Conservation (phyloP, 345 rosid species). For the Gossypium herbaceum region DNA sequence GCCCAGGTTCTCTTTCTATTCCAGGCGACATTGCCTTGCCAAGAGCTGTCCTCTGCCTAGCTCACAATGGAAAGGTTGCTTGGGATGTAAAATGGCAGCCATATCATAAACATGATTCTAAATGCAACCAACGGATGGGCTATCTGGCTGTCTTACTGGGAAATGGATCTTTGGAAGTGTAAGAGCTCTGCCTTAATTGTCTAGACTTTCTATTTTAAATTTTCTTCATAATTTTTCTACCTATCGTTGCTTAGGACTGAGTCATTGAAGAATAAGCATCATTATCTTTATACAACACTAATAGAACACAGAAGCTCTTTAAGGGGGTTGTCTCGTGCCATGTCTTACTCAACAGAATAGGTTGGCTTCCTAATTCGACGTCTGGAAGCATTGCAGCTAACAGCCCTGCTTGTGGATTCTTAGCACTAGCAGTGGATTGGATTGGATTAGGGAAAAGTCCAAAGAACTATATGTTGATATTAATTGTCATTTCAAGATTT, state of each 20-base stretch:
- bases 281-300: not conserved
- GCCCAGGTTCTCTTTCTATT: constrained; percentile 26
- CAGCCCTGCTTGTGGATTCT: not conserved
- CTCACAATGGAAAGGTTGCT: constrained; percentile 87
- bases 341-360: not conserved
- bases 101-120: constrained; percentile 30
- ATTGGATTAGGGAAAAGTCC: not conserved
- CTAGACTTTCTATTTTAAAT: not conserved
- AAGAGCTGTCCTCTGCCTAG: constrained; percentile 70
- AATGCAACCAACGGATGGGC: constrained; percentile 65
- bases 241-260: not conserved
- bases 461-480: not conserved
- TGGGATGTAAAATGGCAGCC: constrained; percentile 97
- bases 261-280: not conserved
- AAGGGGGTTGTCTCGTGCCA: not conserved
- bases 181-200: constrained; percentile 33
- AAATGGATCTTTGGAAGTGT: constrained; percentile 93
- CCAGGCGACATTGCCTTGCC: constrained; percentile 57
- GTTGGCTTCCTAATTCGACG: not conserved
- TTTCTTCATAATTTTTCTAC: not conserved
- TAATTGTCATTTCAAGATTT: not conserved
- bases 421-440: not conserved
- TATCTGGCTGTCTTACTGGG: constrained; percentile 91
- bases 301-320: not conserved
- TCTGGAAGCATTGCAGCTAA: not conserved